These are phyloP conservation scores for Ceratocystis huliohia DNA, from an alignment of 2,329 filamentous ascomycete species.

Conservation along the genomic window DNA sequence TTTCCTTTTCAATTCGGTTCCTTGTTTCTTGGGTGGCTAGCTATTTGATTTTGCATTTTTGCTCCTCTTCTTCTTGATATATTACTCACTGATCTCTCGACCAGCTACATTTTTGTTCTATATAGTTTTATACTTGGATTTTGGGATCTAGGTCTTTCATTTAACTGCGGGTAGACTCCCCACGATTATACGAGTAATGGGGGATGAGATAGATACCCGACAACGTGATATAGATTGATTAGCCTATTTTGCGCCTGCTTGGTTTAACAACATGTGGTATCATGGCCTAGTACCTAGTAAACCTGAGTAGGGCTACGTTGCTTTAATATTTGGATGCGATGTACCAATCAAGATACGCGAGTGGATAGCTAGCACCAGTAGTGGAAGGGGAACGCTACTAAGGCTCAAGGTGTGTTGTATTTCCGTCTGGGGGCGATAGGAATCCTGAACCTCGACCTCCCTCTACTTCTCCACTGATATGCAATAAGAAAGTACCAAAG, in stretches of 20 bases:
- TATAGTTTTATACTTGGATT: not conserved
- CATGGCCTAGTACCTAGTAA: no score
- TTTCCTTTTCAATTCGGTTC: not conserved
- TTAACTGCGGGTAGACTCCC: not conserved
- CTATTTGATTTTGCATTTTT: conserved; percentile 4
- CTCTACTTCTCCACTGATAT: not conserved
- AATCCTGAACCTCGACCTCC: not conserved
- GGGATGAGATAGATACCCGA: not conserved
- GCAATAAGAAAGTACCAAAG: not conserved
- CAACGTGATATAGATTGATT: not conserved
- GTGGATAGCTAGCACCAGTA: not conserved
- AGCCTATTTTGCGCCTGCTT: no score
- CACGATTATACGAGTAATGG: not conserved
- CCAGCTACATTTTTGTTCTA: not conserved
- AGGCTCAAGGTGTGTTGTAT: conserved; percentile 6
- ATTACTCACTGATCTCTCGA: not conserved
- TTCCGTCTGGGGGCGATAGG: not conserved
- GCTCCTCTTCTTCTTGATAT: not conserved
- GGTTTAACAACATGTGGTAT: no score
- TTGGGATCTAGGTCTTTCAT: not conserved
- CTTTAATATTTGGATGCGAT: no score
- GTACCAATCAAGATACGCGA: not conserved
- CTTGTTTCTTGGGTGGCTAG: not conserved
- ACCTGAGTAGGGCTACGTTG: no score
- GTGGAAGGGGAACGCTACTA: not conserved